Evolutionary conservation across 2,329 filamentous ascomycete species (phyloP).

Genomic region (Leptographium wingfieldii): DNA sequence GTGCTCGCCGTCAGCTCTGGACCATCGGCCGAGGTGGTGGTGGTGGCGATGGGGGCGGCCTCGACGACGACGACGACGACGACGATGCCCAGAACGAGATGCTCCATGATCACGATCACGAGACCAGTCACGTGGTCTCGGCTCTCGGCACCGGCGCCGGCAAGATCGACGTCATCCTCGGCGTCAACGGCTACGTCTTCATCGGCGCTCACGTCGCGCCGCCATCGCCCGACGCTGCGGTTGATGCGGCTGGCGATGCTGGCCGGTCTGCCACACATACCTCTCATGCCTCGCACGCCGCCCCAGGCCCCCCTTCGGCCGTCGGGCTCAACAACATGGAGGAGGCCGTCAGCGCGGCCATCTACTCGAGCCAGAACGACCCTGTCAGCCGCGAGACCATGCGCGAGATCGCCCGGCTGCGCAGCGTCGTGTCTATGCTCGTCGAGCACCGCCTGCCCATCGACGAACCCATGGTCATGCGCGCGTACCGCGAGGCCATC

Average conservation of each 20-base stretch:
- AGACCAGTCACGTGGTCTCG: conserved; percentile 23
- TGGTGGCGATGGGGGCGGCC: conserved; percentile 51
- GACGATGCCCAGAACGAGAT: conserved; percentile 70
- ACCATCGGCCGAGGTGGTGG: conserved; percentile 51
- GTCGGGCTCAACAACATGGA: conserved; percentile 69
- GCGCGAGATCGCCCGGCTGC: conserved; percentile 75
- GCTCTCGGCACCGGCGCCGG: conserved; percentile 29
- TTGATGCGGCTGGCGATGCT: conserved; percentile 22
- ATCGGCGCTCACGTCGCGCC: conserved; percentile 38
- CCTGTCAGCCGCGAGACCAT: conserved; percentile 63
- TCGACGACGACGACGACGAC: conserved; percentile 78
- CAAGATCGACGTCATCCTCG: conserved; percentile 74
- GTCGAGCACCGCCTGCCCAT: conserved; percentile 73
- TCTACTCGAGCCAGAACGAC: conserved; percentile 95
- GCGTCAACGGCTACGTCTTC: conserved; percentile 93
- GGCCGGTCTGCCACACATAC: conserved; percentile 1
- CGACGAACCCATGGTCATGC: conserved; percentile 79
- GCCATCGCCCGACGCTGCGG: conserved; percentile 29
- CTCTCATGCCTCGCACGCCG: too few relatives aligned
- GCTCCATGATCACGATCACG: conserved; percentile 42
- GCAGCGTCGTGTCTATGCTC: conserved; percentile 69
- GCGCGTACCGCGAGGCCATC: conserved; percentile 69
- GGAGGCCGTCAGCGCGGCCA: conserved; percentile 69
- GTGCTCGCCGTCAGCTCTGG: conserved; percentile 77
- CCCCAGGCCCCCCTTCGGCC: conserved; percentile 7